phyloP scores from a whole-genome alignment of 345 rosid species.

The Moringa oleifera region DNA sequence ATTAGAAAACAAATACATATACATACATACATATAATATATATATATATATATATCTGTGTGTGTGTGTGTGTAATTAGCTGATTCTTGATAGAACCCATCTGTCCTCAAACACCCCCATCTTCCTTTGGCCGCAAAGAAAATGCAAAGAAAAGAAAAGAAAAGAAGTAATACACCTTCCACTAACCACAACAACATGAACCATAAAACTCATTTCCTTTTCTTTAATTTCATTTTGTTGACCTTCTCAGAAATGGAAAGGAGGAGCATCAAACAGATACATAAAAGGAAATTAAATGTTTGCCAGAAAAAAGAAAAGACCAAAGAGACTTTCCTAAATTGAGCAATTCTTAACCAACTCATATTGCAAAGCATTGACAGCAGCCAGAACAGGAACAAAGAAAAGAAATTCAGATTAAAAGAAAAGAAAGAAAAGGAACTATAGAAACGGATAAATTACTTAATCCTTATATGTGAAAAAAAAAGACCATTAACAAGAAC shows the following conservation, averaged over 20 bases:
- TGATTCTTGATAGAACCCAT: no score
- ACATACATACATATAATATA: no score
- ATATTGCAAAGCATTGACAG: no score
- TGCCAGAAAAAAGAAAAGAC: background rate
- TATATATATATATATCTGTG: no score
- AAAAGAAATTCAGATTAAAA: background rate
- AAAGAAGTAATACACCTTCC: background rate
- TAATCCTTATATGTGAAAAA: no score
- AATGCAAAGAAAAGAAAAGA: background rate
- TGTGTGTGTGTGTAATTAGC: no score
- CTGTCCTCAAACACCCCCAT: background rate
- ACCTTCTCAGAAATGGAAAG: background rate
- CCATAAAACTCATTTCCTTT: background rate
- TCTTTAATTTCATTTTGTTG: background rate
- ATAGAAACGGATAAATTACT: no score
- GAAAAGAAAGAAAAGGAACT: no score
- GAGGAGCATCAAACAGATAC: background rate
- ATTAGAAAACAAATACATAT: no score
- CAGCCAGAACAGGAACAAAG: conserved; percentile 1
- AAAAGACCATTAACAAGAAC: conserved; percentile 7
- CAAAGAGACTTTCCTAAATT: background rate
- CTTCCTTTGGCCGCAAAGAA: background rate
- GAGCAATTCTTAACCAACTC: background rate
- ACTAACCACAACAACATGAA: background rate
- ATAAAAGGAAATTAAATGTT: background rate